Evolutionary conservation across 225 moss, liverwort and hornwort genomes (phyloP), one percentile per base, ranked within the genome.

Genomic region (Ulota crispa): DNA sequence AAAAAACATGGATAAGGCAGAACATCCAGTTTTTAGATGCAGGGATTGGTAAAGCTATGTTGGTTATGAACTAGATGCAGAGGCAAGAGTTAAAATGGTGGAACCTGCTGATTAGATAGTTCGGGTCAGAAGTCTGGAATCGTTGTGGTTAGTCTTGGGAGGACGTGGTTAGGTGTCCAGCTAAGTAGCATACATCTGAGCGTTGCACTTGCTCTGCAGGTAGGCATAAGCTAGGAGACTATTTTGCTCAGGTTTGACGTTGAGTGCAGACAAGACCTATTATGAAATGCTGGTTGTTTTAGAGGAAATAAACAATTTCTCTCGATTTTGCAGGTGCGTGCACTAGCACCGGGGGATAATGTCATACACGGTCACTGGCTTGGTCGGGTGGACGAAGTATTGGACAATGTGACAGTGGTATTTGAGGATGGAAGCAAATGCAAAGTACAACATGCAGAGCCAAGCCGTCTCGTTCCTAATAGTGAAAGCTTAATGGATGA

Each of bases 361-460:
- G 96, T 99, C 24, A 89, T 96, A 62, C 80, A 79, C 59, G 94
- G 90, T 54, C 88, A 88, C 83, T 99, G 99, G 99, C 89, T 99
- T 83, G 99, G 99, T 67, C 93, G 93, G 36, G 94, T 99, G 84
- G 99, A 96, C 76, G 96, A 96, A 87, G 93, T 99, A 72, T 74
- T 89, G 80, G 99, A 99, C 86, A 91, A 96, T 82, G 99, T 99
- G 74, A 96, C 90, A 13, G 92, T 96, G 66, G 28, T 92, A 75
- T 99, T 99, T 80, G 94, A 93, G 50, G 99, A 99, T 89, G 94
- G 94, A 72, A 85, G 92, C 74, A 99, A 92, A 82, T 99, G 96
- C 79, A 94, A 95, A 86, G 89, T 96, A 14, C 77, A 82, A 20
- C 85, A 88, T 81, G 99, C 94, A 41, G 93, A 94, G 52, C 90